Percentiles rank a stretch among this genome's conserved stretches.
phyloP scores from a whole-genome alignment of 1,284 basidiomycete genomes.

The Pyrrhoderma noxium region DNA sequence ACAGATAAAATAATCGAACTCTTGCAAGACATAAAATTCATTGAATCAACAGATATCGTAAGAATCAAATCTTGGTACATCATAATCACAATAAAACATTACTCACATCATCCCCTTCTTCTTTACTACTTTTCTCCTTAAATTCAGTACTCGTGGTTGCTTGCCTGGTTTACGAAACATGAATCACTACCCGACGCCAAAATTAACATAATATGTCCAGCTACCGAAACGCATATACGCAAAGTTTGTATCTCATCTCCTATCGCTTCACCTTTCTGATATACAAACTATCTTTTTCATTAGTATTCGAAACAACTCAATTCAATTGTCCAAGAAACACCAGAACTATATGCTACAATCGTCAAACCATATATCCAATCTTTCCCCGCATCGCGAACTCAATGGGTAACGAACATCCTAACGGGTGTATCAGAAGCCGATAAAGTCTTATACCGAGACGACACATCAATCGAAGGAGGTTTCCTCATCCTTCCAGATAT shows the following conservation, averaged over 20 bases:
- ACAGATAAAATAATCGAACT: slow-evolving; percentile 22
- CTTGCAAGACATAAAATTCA: slow-evolving; percentile 28
- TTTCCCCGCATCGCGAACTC: slow-evolving; percentile 39
- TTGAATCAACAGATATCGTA: slow-evolving; percentile 45
- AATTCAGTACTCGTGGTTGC: slow-evolving; percentile 36
- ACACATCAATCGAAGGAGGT: too few relatives aligned
- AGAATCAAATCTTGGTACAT: slow-evolving; percentile 5
- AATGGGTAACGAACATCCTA: slow-evolving; percentile 85
- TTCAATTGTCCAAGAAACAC: slow-evolving; percentile 76
- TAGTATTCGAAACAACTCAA: slow-evolving; percentile 77
- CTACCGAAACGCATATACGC: slow-evolving; percentile 74
- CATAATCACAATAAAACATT: too few relatives aligned
- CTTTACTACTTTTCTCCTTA: not conserved
- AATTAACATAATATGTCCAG: slow-evolving; percentile 75
- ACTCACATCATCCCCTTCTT: too few relatives aligned
- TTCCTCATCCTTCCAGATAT: slow-evolving; percentile 88
- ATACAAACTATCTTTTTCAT: not conserved
- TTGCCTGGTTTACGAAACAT: slow-evolving; percentile 34
- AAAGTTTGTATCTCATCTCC: slow-evolving; percentile 41
- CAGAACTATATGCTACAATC: slow-evolving; percentile 59
- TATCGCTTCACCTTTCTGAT: not conserved
- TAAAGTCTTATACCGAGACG: slow-evolving; percentile 63
- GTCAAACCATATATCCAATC: slow-evolving; percentile 74
- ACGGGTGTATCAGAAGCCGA: slow-evolving; percentile 74
- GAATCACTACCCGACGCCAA: slow-evolving; percentile 38